Base-by-base conservation (phyloP, 768 basidiomycete genomes). In the Boletus vermiculosoides region DNA sequence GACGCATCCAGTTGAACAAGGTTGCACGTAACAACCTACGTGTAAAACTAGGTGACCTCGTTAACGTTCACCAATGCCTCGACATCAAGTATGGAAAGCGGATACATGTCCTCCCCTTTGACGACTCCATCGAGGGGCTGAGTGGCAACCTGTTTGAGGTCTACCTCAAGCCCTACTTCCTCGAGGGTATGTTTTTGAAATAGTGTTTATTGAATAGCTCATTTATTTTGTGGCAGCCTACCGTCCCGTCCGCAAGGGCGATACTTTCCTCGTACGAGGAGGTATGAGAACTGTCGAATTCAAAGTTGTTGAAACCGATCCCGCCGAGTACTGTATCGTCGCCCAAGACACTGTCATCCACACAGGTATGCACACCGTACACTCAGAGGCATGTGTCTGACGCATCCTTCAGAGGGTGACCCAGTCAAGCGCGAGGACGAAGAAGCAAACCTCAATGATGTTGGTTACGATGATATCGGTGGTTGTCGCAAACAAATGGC, bases 21-120 rank as follows among this genome's bases (percentile, higher is more conserved):
- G 97, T 99, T 36, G 97, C 97, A n/a, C 92, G 97, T 56, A 96
- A 98, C 79, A 98, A 99, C 77, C 77, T 98, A 46, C 92, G 96
- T 54, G 93, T 98, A 65, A 98, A 98, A 79, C 87, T 98, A 42
- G 96, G 92, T 42, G 97, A 99, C 74, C 82, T 98, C 54, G 94
- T 94, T 71, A 92, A 91, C 59, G 94, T 99, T 1, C 95, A 98
- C 73, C 86, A 92, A 66, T 98, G 95, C 71, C 83, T 89, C 57
- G 96, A 98, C 68, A 98, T 98, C 81, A 97, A 98, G 76, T 99
- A 99, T 73, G 97, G 97, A 63, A 98, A 99, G 73, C 88, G 96
- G 54, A 85, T 99, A 40, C 97, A 98, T 71, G 83, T 99, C 58
- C 80, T 99, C 16, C 97, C 97, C 2, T 98, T 99, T 69, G 97